phyloP scores from a whole-genome alignment of 2,329 filamentous ascomycete species.

The Fusarium concolor region DNA sequence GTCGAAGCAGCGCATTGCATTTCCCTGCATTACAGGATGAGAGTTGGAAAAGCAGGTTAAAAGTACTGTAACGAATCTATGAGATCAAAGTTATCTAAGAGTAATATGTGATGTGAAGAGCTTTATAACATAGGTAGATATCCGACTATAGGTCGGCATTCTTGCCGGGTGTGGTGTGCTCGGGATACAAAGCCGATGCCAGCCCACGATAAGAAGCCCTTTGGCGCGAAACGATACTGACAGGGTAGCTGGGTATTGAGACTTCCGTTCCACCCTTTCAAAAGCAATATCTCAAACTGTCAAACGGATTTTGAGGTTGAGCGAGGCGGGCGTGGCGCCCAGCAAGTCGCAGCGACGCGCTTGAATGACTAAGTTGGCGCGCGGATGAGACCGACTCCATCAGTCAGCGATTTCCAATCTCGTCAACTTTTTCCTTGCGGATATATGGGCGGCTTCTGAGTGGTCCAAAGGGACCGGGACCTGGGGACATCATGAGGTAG shows the following conservation, averaged over 20 bases:
- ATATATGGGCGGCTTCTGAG: conserved; percentile 30
- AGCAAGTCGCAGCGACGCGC: not conserved
- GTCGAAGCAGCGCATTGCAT: not conserved
- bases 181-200: not conserved
- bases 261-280: no score
- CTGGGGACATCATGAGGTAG: conserved; percentile 31
- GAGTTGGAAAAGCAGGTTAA: conserved; percentile 10
- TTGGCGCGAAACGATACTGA: no score
- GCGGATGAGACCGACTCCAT: conserved; percentile 32
- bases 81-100: conserved; percentile 1
- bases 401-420: conserved; percentile 42
- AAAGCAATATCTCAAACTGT: not conserved
- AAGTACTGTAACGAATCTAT: conserved; percentile 24
- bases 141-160: not conserved
- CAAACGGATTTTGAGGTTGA: not conserved
- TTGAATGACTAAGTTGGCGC: conserved; percentile 43
- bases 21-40: not conserved
- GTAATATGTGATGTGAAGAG: not conserved
- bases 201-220: not conserved
- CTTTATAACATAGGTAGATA: not conserved
- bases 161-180: not conserved
- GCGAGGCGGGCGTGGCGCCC: not conserved
- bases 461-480: conserved; percentile 17
- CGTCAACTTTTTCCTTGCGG: conserved; percentile 6
- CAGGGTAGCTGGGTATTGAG: not conserved